Conservation (phyloP, 2,329 filamentous ascomycete species). For the Capronia epimyces region DNA sequence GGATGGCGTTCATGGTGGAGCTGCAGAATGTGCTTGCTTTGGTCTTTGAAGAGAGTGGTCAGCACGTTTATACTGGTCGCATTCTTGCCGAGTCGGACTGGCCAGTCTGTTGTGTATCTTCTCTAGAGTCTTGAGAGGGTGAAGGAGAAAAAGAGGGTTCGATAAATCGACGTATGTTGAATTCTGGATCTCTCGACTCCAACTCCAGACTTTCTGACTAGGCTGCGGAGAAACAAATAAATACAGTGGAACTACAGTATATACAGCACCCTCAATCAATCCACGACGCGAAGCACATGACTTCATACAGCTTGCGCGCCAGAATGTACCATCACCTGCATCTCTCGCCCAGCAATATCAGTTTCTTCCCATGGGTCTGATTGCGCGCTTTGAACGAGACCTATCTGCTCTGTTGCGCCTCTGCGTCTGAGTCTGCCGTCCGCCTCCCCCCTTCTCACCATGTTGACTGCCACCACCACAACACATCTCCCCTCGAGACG, state of each 20-base stretch:
- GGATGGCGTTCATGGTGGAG: slow-evolving; percentile 78
- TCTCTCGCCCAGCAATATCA: no score
- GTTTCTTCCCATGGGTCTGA: no score
- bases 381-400: no score
- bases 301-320: slow-evolving; percentile 19
- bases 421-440: no score
- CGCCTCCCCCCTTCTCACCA: no score
- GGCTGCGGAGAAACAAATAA: slow-evolving; percentile 8
- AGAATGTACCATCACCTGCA: slow-evolving; percentile 10
- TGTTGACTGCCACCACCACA: slow-evolving; percentile 1
- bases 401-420: no score
- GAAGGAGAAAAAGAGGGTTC: background rate
- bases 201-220: background rate
- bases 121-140: background rate
- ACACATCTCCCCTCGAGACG: slow-evolving; percentile 36
- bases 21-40: background rate
- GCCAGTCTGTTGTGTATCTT: no score
- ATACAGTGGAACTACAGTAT: no score
- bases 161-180: background rate
- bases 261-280: no score
- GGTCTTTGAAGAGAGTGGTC: background rate
- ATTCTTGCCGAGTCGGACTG: background rate
- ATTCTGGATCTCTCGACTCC: background rate
- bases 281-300: background rate
- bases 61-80: background rate